Base-by-base conservation (phyloP, 2,329 filamentous ascomycete genomes). In the Immersiporthe knoxdaviesiana region DNA sequence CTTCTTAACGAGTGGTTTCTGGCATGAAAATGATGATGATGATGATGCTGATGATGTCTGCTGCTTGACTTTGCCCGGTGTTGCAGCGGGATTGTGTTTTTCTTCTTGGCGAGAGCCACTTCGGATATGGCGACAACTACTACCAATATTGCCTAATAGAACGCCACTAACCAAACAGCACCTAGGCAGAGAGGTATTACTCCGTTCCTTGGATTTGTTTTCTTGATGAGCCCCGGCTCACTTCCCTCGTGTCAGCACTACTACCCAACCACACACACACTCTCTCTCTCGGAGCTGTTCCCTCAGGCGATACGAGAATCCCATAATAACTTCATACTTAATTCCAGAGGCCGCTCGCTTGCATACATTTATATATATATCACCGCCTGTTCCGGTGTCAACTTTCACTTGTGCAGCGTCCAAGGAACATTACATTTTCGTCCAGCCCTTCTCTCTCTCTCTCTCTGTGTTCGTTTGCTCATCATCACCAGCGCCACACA, bases 201-300 rank as follows among this genome's bases (percentile, higher is more conserved):
- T n/a, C n/a, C n/a, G n/a, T n/a, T n/a, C 21, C 12, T 39, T 56
- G 27, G 27, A 8, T 30, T 52, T 56, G 4, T 16, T 32, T 32
- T 18, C 52, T 56, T 56, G 14, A 56, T 18, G 52, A 16, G 52
- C 14, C 52, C 52, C 27, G 24, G 12, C 24, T 56, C n/a, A n/a
- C n/a, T n/a, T n/a, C 52, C 52, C 16, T 56, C 52, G 27, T 56
- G 52, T 56, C 52, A 56, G 52, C 52, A 56, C 52, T 56, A 56
- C 30, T 24, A 56, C 52, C 24, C 14, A 30, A 30, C 52, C 52
- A 21, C n/a, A n/a, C n/a, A n/a, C n/a, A n/a, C n/a, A n/a, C n/a
- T n/a, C 52, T 56, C 27, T 2, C 24, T 30, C 18, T 30, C 27
- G 18, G 27, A 56, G 6, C 30, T 21, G 18, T 56, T 11, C 14